Percentiles rank a stretch among this genome's conserved stretches.
Evolutionary conservation across 163 green algal genomes (phyloP).

Genomic region (Scenedesmus sp.): DNA sequence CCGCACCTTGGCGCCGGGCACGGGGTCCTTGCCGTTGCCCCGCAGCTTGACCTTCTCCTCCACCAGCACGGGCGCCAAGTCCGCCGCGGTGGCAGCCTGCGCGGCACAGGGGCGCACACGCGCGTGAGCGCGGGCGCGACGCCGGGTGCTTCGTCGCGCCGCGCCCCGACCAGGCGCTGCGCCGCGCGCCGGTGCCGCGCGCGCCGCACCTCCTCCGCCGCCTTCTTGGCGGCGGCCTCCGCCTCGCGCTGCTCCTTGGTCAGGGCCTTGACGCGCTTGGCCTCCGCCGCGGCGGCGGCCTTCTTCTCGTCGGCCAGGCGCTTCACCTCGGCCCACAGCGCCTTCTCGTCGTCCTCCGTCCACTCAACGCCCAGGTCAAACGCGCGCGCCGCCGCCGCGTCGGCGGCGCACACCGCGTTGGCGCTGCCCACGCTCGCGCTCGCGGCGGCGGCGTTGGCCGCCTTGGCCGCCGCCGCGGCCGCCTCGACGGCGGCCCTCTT

Average conservation of each 20-base stretch:
- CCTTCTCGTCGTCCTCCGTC: conserved; percentile 37
- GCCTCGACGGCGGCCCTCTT: neutral
- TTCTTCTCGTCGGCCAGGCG: conserved; percentile 6
- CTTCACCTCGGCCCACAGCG: conserved; percentile 25
- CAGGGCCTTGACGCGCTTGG: conserved; percentile 33
- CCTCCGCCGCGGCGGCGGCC: conserved; percentile 31
- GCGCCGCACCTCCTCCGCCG: neutral
- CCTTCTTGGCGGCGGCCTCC: neutral
- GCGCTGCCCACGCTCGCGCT: neutral
- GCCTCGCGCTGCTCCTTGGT: conserved; percentile 42
- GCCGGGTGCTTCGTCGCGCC: too few relatives aligned
- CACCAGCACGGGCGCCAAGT: conserved; percentile 22
- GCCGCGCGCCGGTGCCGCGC: neutral
- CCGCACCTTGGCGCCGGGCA: neutral
- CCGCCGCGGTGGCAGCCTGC: neutral
- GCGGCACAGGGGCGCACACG: too few relatives aligned
- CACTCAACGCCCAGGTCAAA: neutral
- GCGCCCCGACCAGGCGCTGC: too few relatives aligned
- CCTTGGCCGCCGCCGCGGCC: conserved; percentile 1
- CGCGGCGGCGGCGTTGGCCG: too few relatives aligned
- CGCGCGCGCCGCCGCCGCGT: neutral
- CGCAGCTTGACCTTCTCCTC: conserved; percentile 31
- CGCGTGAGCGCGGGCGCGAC: too few relatives aligned
- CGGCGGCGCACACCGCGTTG: too few relatives aligned
- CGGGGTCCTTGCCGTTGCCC: conserved; percentile 11